Conservation (phyloP, 495 filamentous ascomycete species). For the Aspergillus cristatus region DNA sequence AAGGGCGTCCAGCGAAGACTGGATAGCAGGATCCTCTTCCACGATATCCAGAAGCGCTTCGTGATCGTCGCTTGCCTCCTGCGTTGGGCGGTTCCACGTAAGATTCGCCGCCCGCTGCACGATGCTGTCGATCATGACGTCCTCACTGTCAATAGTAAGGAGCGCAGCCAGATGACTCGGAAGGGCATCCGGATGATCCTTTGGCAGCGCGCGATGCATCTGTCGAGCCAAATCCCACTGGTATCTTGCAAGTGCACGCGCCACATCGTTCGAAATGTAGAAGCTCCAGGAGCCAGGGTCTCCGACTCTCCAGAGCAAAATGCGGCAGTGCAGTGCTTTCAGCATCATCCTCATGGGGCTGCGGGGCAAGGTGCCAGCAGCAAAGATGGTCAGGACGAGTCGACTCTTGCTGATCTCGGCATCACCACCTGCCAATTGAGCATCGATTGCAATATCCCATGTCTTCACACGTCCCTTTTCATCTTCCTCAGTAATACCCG, state of each 20-base stretch:
- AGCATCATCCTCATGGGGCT: constrained; percentile 84
- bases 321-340: constrained; percentile 82
- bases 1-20: constrained; percentile 80
- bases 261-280: constrained; percentile 52
- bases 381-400: constrained; percentile 77
- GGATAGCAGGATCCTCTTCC: constrained; percentile 77
- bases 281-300: constrained; percentile 52
- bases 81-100: constrained; percentile 74
- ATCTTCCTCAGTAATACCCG: constrained; percentile 74
- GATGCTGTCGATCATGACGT: constrained; percentile 66
- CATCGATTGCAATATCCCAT: constrained; percentile 91
- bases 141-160: constrained; percentile 65
- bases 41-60: constrained; percentile 74
- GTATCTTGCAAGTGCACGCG: constrained; percentile 57
- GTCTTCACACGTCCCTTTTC: constrained; percentile 83
- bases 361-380: constrained; percentile 76
- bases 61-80: constrained; percentile 48
- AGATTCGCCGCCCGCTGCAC: constrained; percentile 85
- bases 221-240: constrained; percentile 75
- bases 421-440: constrained; percentile 90
- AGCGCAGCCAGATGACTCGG: constrained; percentile 67
- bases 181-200: constrained; percentile 53
- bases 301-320: constrained; percentile 73
- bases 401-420: constrained; percentile 81
- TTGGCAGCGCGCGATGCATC: constrained; percentile 49